A percentile compares a stretch with the other conserved stretches of the same genome.
Conservation (phyloP, 768 basidiomycete genomes). For the Boletellus sp. region DNA sequence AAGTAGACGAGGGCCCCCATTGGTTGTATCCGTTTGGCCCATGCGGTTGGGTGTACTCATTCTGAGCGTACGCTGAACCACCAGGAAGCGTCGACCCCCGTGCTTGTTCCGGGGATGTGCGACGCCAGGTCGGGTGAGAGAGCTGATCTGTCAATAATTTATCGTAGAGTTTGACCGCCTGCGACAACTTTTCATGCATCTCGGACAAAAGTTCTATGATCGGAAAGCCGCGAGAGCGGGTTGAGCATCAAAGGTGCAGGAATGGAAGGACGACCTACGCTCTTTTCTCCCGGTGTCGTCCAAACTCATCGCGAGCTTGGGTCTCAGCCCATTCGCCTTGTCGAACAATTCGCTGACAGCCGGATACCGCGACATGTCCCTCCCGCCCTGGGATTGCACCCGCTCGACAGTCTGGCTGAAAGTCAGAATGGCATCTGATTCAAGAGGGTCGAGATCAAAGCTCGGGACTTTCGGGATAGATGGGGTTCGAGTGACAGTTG, state of each 20-base stretch:
- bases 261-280: slow-evolving; percentile 45
- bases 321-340: slow-evolving; percentile 71
- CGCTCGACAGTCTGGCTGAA: slow-evolving; percentile 91
- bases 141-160: slow-evolving; percentile 82
- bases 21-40: slow-evolving; percentile 33
- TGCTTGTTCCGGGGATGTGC: slow-evolving; percentile 18
- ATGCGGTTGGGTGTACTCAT: slow-evolving; percentile 32
- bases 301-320: slow-evolving; percentile 77
- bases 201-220: slow-evolving; percentile 76
- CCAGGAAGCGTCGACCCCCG: slow-evolving; percentile 26
- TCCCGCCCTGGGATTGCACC: slow-evolving; percentile 70
- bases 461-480: slow-evolving; percentile 56
- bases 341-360: slow-evolving; percentile 83
- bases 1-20: slow-evolving; percentile 21
- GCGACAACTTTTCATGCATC: slow-evolving; percentile 92
- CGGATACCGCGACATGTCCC: slow-evolving; percentile 77
- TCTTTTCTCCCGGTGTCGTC: slow-evolving; percentile 87
- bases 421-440: slow-evolving; percentile 82
- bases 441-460: slow-evolving; percentile 78
- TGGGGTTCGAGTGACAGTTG: slow-evolving; percentile 34
- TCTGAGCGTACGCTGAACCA: slow-evolving; percentile 18
- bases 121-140: slow-evolving; percentile 64
- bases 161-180: slow-evolving; percentile 91
- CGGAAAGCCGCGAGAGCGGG: not conserved
- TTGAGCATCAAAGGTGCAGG: not conserved